Base-by-base conservation (phyloP, 768 basidiomycete species). In the Antrodiella citrinella region DNA sequence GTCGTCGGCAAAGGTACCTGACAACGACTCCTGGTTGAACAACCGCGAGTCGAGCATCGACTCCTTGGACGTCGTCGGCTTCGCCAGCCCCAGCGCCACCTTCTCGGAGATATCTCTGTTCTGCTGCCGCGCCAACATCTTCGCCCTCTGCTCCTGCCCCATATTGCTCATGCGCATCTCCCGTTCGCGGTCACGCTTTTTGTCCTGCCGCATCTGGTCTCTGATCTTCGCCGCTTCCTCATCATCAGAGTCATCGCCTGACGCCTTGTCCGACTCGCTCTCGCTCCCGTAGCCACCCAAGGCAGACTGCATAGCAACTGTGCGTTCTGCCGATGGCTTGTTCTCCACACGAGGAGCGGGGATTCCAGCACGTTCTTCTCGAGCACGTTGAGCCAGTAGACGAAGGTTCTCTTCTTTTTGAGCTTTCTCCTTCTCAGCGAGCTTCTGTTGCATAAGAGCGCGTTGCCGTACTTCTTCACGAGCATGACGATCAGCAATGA, bases 81-180 rank as follows among this genome's bases (percentile, higher is more conserved):
- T 99, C 25, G 96, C 96, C 44, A 99, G 81, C 35, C 96, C 96
- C 25, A 99, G 81, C 3, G 96, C 96, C 47, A 99, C 84, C 75
- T 99, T 98, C 70, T 99, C 96, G 2, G 96, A 99, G 44, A 99
- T 98, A 67, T 98, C 96, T 61, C 96, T 91, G 65, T 98, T 95
- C 69, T 96, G 93, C 58, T 97, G 91, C 49, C 89, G 82, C 19
- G 95, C 93, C 52, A 98, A 73, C 78, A 90, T 83, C 73, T 96
- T 97, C 35, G 96, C 93, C 13, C 96, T 78, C 62, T 93, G 91
- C 68, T 98, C 96, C 23, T 86, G 80, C 21, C 96, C 96, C 96
- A 99, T 99, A 62, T 98, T 96, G 68, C 78, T 92, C 93, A 98
- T 95, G 53, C 96, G 77, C 89, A 99, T 81, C 69, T 99, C 95